Base-by-base conservation (phyloP, 1,284 basidiomycete species). In the Schizophyllum amplum region DNA sequence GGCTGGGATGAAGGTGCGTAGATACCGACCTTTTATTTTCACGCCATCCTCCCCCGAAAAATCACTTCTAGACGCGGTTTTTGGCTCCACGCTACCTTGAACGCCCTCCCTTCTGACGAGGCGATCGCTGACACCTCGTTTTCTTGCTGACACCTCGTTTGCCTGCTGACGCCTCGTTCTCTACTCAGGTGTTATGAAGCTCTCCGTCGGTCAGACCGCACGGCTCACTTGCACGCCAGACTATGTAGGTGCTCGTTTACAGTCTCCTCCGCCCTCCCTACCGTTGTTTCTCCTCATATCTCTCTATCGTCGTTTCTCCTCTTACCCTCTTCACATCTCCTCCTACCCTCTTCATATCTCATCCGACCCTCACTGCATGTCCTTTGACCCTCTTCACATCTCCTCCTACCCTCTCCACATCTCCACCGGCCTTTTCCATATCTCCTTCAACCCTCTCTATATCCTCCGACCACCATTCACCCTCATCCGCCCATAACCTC, bases 1-100 rank as follows among this genome's bases (percentile, higher is more conserved):
- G 92, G 92, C 48, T 95, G 92, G 92, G 92, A 95, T 68, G 91
- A 94, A 72, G 91, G 92, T 90, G 66, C 68, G 78, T 73, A 33
- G 47, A 13, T 13, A 13, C 13, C 13, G 6, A 33, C 47, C n/a
- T n/a, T 49, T 5, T 23, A n/a, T n/a, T n/a, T n/a, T n/a, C n/a
- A n/a, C n/a, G n/a, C n/a, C n/a, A n/a, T 27, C n/a, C 46, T 20
- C 46, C 20, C 24, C 21, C 21, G 17, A 15, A 49, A 6, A 5
- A 49, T 6, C 47, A n/a, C 17, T 5, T 6, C 17, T 5, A 5
- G 5, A 49, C n/a, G 17, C n/a, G n/a, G n/a, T n/a, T n/a, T n/a
- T n/a, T n/a, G n/a, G n/a, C n/a, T n/a, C n/a, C n/a, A n/a, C n/a
- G n/a, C n/a, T n/a, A n/a, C n/a, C n/a, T n/a, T n/a, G n/a, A n/a